Conservation (phyloP, 768 basidiomycete species). For the Phylloporus sp. region DNA sequence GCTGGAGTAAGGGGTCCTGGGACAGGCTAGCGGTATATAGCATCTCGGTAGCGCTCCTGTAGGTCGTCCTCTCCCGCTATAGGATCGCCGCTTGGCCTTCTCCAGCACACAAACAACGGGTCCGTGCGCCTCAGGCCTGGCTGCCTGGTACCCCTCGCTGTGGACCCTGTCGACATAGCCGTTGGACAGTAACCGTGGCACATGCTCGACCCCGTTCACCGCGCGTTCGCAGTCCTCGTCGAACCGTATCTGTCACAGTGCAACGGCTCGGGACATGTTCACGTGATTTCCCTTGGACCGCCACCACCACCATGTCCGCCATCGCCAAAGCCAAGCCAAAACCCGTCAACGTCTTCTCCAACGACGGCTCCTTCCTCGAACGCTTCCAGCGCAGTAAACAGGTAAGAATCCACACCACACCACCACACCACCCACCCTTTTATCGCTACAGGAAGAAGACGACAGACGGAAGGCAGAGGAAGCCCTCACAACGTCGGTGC, state of each 20-base stretch:
- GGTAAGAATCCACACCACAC: conserved; percentile 32
- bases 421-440: neutral
- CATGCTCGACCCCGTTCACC: conserved; percentile 35
- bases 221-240: too few relatives aligned
- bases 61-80: too few relatives aligned
- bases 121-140: conserved; percentile 43
- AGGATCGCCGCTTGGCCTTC: too few relatives aligned
- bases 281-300: neutral
- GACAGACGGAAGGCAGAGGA: conserved; percentile 56
- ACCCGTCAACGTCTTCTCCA: conserved; percentile 59
- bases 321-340: conserved; percentile 36
- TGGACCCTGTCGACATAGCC: conserved; percentile 50
- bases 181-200: conserved; percentile 51
- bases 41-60: too few relatives aligned
- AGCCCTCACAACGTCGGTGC: conserved; percentile 43
- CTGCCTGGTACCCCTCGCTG: conserved; percentile 44
- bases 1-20: too few relatives aligned
- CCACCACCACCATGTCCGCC: conserved; percentile 13
- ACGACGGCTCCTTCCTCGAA: conserved; percentile 68
- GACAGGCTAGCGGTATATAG: too few relatives aligned
- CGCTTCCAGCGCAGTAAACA: conserved; percentile 56
- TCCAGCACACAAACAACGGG: neutral
- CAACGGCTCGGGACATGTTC: conserved; percentile 34
- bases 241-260: conserved; percentile 49
- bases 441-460: conserved; percentile 46